phyloP scores from a whole-genome alignment of 1,284 basidiomycete genomes.

The Dichomitus squalens region DNA sequence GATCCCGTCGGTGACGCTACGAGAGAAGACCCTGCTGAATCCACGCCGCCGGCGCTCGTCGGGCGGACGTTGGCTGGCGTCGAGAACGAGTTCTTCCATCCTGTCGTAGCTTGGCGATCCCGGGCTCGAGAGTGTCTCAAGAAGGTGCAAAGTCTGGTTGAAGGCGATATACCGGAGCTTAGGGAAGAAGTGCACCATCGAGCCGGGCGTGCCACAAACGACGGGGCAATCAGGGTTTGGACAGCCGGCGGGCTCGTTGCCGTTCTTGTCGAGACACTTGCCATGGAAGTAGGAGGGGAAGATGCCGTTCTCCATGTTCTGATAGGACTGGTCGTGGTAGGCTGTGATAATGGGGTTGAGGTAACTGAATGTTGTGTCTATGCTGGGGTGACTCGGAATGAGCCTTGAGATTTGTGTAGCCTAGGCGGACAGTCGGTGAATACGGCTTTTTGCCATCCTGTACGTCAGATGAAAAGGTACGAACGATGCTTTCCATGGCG shows the following conservation, averaged over 20 bases:
- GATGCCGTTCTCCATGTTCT: constrained; percentile 50
- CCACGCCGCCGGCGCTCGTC: constrained; percentile 2
- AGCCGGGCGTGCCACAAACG: constrained; percentile 79
- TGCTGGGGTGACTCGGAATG: constrained; percentile 36
- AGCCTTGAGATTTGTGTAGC: constrained; percentile 39
- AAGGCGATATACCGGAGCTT: constrained; percentile 52
- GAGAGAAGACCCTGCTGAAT: constrained; percentile 7
- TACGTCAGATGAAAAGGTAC: constrained; percentile 9
- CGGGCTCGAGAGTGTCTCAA: constrained; percentile 40
- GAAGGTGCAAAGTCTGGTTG: constrained; percentile 41
- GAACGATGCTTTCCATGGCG: constrained; percentile 44
- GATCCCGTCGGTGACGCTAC: neutral
- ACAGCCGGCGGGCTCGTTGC: constrained; percentile 64
- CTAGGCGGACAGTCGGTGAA: constrained; percentile 27
- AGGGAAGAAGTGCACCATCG: constrained; percentile 66
- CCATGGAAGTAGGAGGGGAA: constrained; percentile 74
- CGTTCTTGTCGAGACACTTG: constrained; percentile 62
- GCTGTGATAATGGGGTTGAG: constrained; percentile 49
- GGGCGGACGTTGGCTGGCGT: constrained; percentile 18
- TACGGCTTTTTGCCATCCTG: too few relatives aligned
- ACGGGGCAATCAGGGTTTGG: constrained; percentile 78
- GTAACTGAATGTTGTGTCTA: constrained; percentile 36
- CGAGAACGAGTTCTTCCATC: constrained; percentile 42
- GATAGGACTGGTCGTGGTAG: constrained; percentile 48
- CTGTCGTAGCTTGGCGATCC: constrained; percentile 43